Conservation (phyloP, 768 basidiomycete genomes). For the Gautieria morchelliformis region DNA sequence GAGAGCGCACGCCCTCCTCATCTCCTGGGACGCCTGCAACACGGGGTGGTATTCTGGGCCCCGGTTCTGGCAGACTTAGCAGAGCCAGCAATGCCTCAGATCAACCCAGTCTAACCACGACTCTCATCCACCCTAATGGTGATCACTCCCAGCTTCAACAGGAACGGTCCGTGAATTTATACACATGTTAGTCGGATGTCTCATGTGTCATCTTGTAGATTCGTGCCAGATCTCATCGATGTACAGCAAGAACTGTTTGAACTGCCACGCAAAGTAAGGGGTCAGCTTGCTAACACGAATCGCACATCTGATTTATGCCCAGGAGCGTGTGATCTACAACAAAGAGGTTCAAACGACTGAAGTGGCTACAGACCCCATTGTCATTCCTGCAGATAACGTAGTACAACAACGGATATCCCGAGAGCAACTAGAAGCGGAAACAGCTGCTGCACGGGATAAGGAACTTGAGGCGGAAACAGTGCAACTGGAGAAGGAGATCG, state of each 20-base stretch:
- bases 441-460: conserved; percentile 48
- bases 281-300: neutral
- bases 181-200: neutral
- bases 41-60: conserved; percentile 21
- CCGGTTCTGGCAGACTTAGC: conserved; percentile 14
- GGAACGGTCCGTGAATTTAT: conserved; percentile 2
- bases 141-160: conserved; percentile 2
- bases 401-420: conserved; percentile 57
- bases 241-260: conserved; percentile 87
- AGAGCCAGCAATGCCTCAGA: conserved; percentile 13
- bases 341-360: conserved; percentile 77
- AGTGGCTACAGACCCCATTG: conserved; percentile 42
- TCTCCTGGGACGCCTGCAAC: conserved; percentile 25
- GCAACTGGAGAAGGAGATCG: conserved; percentile 77
- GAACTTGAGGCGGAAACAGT: conserved; percentile 78
- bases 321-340: conserved; percentile 77
- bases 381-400: conserved; percentile 54
- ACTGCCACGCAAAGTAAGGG: conserved; percentile 68
- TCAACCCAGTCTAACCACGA: neutral
- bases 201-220: conserved; percentile 45
- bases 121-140: neutral
- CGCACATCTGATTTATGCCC: conserved; percentile 3
- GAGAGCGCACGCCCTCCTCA: conserved; percentile 61
- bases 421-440: conserved; percentile 66
- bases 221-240: conserved; percentile 74